phyloP scores from a whole-genome alignment of 345 rosid genomes.

The Aurinia saxatilis region DNA sequence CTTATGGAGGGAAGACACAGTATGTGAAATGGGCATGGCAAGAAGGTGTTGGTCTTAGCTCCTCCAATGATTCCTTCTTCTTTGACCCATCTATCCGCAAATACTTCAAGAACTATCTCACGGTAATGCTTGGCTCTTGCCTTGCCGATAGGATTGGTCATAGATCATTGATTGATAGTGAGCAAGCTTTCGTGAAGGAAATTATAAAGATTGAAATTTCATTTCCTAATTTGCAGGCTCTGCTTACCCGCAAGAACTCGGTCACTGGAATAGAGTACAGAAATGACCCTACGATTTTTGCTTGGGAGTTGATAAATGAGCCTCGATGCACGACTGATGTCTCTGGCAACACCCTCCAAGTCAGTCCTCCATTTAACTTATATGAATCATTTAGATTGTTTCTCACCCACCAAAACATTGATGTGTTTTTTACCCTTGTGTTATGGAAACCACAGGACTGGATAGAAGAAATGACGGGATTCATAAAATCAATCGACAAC shows the following conservation, averaged over 20 bases:
- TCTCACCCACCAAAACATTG: background rate
- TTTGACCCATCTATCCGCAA: conserved; percentile 86
- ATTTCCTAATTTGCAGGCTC: conserved; percentile 35
- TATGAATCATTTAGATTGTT: background rate
- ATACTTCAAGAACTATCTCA: conserved; percentile 72
- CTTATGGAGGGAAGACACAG: conserved; percentile 93
- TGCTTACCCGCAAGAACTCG: conserved; percentile 81
- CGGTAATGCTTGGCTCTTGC: no score
- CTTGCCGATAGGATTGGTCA: background rate
- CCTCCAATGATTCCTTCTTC: conserved; percentile 95
- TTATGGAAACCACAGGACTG: conserved; percentile 52
- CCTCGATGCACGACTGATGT: conserved; percentile 91
- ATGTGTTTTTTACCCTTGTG: background rate
- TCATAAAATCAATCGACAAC: conserved; percentile 73
- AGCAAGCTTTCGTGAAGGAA: background rate
- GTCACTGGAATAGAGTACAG: conserved; percentile 80
- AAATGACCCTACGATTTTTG: conserved; percentile 88
- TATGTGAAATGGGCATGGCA: conserved; percentile 98
- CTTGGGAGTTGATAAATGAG: conserved; percentile 93
- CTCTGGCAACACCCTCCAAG: conserved; percentile 90
- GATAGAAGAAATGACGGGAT: conserved; percentile 84
- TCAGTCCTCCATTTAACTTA: conserved; percentile 45
- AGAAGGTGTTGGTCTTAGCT: conserved; percentile 89
- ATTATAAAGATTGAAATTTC: no score
- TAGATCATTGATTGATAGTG: background rate